phyloP scores from a whole-genome alignment of 148 eudicot species.

The Hydrangea macrophylla region DNA sequence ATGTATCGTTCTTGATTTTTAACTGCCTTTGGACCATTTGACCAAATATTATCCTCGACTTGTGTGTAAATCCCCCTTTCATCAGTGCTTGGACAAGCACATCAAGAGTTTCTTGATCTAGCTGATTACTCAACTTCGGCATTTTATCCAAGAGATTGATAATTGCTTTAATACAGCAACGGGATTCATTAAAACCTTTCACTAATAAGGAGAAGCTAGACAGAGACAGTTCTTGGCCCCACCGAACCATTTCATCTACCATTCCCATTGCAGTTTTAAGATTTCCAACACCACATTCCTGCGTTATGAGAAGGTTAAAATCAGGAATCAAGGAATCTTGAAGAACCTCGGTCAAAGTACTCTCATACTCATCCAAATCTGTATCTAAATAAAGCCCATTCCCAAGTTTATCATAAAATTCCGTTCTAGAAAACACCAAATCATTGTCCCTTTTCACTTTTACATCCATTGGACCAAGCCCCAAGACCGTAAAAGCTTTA shows the following conservation, averaged over 20 bases:
- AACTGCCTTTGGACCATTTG: constrained; percentile 40
- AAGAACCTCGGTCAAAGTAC: constrained; percentile 39
- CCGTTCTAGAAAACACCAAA: constrained; percentile 38
- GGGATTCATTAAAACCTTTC: constrained; percentile 33
- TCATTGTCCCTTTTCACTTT: constrained; percentile 78
- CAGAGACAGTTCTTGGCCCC: constrained; percentile 71
- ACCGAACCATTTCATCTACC: constrained; percentile 54
- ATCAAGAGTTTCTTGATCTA: constrained; percentile 54
- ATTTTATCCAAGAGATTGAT: constrained; percentile 31
- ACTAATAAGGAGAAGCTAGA: constrained; percentile 39
- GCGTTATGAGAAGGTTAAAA: constrained; percentile 40
- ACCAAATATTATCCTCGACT: constrained; percentile 34
- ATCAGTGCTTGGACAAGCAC: constrained; percentile 38
- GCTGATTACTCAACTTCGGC: constrained; percentile 30
- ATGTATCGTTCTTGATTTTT: constrained; percentile 32
- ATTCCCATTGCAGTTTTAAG: constrained; percentile 23
- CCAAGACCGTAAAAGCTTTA: constrained; percentile 58
- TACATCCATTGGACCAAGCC: constrained; percentile 45
- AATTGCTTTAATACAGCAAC: constrained; percentile 27
- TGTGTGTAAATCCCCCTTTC: constrained; percentile 41
- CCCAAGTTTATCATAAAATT: constrained; percentile 66
- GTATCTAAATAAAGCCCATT: constrained; percentile 88
- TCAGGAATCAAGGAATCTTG: constrained; percentile 63
- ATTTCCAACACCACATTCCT: constrained; percentile 27
- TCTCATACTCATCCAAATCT: constrained; percentile 53